phyloP scores from a whole-genome alignment of 257 asterid genomes.

The Primulina huaijiensis region DNA sequence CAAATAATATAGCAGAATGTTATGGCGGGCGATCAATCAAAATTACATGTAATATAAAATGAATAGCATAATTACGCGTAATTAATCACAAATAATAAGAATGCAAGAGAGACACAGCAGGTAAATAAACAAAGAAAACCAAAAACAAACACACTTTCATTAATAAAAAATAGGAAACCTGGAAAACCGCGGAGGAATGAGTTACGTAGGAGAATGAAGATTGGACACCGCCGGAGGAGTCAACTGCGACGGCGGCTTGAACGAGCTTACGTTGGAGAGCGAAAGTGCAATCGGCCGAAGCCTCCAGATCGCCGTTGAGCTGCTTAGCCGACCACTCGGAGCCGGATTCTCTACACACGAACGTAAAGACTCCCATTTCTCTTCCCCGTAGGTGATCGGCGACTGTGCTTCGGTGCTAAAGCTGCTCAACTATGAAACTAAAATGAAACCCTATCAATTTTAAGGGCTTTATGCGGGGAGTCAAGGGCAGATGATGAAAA shows the following conservation, averaged over 20 bases:
- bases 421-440: not conserved
- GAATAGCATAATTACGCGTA: not conserved
- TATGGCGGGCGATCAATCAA: not conserved
- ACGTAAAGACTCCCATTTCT: conserved; percentile 68
- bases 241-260: conserved; percentile 43
- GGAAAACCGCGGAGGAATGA: conserved; percentile 58
- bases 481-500: not conserved
- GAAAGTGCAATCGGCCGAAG: conserved; percentile 43
- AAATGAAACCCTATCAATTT: too few species aligned
- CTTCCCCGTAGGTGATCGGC: not conserved
- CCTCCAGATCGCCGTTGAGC: conserved; percentile 51
- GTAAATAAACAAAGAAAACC: not conserved
- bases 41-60: too few species aligned
- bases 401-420: not conserved
- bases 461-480: too few species aligned
- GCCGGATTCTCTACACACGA: conserved; percentile 43
- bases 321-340: conserved; percentile 61
- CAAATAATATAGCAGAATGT: not conserved
- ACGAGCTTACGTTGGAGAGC: conserved; percentile 68
- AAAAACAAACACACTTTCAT: not conserved
- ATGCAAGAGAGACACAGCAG: not conserved
- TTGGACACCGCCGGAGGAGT: conserved; percentile 54
- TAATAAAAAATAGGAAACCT: conserved; percentile 25
- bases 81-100: not conserved
- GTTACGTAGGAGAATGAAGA: conserved; percentile 57